phyloP scores from a whole-genome alignment of 306 rosid genomes.

The Erythrophleum fordii region DNA sequence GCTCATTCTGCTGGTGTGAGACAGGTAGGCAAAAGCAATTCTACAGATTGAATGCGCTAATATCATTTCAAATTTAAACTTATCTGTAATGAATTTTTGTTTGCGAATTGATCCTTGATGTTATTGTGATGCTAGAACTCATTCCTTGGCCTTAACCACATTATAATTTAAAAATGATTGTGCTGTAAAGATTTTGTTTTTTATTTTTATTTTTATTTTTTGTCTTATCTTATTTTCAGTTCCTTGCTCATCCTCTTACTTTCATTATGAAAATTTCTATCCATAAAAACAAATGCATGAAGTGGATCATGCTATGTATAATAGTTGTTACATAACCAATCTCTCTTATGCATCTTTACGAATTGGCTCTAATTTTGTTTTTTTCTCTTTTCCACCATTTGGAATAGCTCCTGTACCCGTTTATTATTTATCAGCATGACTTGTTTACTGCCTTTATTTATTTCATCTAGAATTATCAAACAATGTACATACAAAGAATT shows the following conservation, averaged over 20 bases:
- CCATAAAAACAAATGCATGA: not conserved
- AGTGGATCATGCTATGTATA: not conserved
- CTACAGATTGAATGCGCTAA: constrained; percentile 7
- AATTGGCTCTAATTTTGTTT: not conserved
- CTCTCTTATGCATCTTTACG: constrained; percentile 10
- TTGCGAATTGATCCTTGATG: constrained; percentile 8
- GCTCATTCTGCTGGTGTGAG: constrained; percentile 91
- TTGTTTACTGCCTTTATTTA: constrained; percentile 6
- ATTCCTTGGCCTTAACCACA: not conserved
- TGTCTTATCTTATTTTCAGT: not conserved
- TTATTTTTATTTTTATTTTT: too few species aligned
- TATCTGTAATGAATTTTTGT: not conserved
- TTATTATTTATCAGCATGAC: not conserved
- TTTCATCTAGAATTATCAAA: constrained; percentile 3
- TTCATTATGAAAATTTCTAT: not conserved
- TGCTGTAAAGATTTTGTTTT: not conserved
- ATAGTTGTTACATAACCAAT: constrained; percentile 15
- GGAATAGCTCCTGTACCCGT: not conserved
- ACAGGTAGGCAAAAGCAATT: constrained; percentile 63
- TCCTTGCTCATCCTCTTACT: not conserved
- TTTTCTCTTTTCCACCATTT: not conserved
- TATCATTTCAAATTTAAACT: not conserved
- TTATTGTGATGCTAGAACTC: constrained; percentile 8
- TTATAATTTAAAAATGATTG: not conserved
- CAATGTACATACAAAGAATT: not conserved